Conservation (phyloP, 768 basidiomycete genomes). For the Termitomyces sp. region DNA sequence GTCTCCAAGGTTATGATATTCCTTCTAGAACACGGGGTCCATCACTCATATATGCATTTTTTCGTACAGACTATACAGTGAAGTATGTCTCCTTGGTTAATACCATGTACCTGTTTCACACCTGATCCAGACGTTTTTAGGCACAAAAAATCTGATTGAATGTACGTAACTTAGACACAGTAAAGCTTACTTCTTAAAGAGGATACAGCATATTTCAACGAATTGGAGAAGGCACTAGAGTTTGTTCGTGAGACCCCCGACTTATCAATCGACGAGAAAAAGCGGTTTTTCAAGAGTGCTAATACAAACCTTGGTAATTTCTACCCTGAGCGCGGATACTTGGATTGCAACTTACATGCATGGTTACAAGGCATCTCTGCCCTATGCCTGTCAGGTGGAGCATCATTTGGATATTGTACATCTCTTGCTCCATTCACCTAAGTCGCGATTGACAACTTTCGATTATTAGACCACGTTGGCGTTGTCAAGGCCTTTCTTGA, state of each 20-base stretch:
- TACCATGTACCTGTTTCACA: slow-evolving; percentile 13
- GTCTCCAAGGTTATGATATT: slow-evolving; percentile 56
- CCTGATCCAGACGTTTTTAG: slow-evolving; percentile 74
- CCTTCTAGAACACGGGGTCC: background rate
- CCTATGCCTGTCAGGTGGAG: slow-evolving; percentile 94
- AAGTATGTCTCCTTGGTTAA: slow-evolving; percentile 53
- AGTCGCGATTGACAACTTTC: background rate
- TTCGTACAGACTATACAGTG: slow-evolving; percentile 73
- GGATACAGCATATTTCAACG: slow-evolving; percentile 71
- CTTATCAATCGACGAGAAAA: slow-evolving; percentile 84
- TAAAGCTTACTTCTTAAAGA: slow-evolving; percentile 7
- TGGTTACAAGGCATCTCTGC: slow-evolving; percentile 62
- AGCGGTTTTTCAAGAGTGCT: slow-evolving; percentile 84
- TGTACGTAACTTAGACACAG: slow-evolving; percentile 33
- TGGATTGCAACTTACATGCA: background rate
- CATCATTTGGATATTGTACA: slow-evolving; percentile 90
- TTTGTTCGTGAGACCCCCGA: slow-evolving; percentile 74
- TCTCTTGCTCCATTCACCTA: background rate
- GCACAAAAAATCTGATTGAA: slow-evolving; percentile 90
- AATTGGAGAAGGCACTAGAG: slow-evolving; percentile 72
- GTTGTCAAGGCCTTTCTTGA: slow-evolving; percentile 92
- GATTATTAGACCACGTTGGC: slow-evolving; percentile 73
- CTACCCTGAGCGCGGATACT: background rate
- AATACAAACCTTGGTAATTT: slow-evolving; percentile 78
- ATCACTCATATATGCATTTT: background rate